Conservation (phyloP, 805 yeast species). For the Ogataea philodendri region DNA sequence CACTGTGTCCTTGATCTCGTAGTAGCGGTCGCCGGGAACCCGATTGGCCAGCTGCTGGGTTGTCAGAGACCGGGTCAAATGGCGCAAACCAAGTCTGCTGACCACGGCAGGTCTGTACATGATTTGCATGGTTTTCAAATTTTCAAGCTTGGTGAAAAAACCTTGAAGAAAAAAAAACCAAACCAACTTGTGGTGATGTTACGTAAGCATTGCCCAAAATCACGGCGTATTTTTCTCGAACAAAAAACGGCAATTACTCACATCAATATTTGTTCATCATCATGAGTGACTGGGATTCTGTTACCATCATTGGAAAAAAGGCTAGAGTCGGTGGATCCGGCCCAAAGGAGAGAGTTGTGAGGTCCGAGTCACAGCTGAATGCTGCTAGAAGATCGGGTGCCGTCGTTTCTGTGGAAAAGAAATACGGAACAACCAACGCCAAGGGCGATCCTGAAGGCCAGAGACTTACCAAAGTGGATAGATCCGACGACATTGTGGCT, state of each 20-base stretch:
- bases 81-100: not conserved
- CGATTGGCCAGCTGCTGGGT: conserved; percentile 4
- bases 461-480: conserved; percentile 87
- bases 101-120: conserved; percentile 7
- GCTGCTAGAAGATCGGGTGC: conserved; percentile 93
- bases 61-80: conserved; percentile 1
- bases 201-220: conserved; percentile 5
- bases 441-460: conserved; percentile 86
- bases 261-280: not conserved
- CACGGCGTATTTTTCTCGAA: conserved; percentile 13
- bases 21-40: conserved; percentile 6
- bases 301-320: conserved; percentile 83
- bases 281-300: conserved; percentile 84
- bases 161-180: no score
- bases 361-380: conserved; percentile 72
- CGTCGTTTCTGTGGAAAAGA: conserved; percentile 89
- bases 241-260: conserved; percentile 9
- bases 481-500: conserved; percentile 89
- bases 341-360: conserved; percentile 82
- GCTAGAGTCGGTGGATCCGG: conserved; percentile 82
- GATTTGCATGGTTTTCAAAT: conserved; percentile 9
- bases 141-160: conserved; percentile 5
- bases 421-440: conserved; percentile 68
- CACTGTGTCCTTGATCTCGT: conserved; percentile 28
- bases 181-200: no score